Evolutionary conservation across 2,329 filamentous ascomycete genomes (phyloP).

Genomic region (Colletotrichum sp.): DNA sequence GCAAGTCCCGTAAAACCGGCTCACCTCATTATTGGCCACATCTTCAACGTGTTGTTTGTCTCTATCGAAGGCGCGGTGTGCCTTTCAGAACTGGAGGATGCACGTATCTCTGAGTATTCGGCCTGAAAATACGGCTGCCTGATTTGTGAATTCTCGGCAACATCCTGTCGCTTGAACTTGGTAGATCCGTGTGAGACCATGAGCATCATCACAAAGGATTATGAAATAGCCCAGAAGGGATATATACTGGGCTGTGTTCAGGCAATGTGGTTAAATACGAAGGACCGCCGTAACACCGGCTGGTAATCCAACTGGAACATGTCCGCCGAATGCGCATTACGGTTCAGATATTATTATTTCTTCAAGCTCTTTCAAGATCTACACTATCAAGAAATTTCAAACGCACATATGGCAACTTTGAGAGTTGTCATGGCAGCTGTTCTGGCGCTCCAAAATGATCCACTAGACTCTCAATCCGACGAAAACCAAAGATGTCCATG

Average conservation of each 20-base stretch:
- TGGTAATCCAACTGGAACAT: neutral
- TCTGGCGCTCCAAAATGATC: neutral
- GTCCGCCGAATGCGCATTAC: neutral
- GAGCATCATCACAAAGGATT: neutral
- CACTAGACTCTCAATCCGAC: neutral
- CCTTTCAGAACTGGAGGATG: neutral
- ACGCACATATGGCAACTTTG: neutral
- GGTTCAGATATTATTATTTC: neutral
- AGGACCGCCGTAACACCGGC: neutral
- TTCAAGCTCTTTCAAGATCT: neutral
- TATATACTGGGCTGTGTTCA: neutral
- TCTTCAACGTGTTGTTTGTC: neutral
- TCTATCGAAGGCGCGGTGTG: neutral
- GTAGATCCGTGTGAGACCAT: neutral
- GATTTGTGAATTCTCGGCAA: neutral
- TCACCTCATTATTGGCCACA: neutral
- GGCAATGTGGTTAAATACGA: neutral
- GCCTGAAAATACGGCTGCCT: neutral
- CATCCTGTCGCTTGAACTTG: neutral
- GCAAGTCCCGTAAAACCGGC: neutral
- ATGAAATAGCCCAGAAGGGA: fast-evolving
- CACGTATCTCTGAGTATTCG: neutral
- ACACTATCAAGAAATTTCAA: neutral
- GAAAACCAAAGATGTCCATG: neutral
- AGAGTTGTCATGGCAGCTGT: neutral